Base-by-base conservation (phyloP, 345 rosid species). In the Euphorbia tirucalli region DNA sequence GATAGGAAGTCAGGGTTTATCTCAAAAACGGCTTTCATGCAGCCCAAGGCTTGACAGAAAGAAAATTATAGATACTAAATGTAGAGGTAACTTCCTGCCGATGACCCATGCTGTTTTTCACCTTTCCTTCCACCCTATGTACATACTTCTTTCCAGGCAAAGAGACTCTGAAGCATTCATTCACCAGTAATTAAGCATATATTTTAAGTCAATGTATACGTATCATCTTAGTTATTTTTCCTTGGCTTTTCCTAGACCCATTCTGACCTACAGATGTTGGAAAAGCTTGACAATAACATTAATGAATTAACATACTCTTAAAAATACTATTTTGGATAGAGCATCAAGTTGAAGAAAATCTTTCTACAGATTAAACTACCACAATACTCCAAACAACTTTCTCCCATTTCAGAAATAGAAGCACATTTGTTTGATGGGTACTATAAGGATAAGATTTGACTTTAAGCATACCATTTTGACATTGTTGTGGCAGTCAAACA, bases 401-500 rank as follows among this genome's bases (percentile, higher is more conserved):
- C 39, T 70, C 56, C 61, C 37, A 64, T 39, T 55, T 16, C 0
- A 50, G 19, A 46, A 49, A 64, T 41, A 48, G 63, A 60, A 65
- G 49, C 18, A 72, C n/a, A 27, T 32, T 37, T 18, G 22, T 41
- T 28, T 11, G 4, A 37, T 31, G 21, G n/a, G 4, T 14, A 41
- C 35, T 31, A 35, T 68, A 71, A 37, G 48, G 22, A 66, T 44
- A 49, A 50, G 25, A 35, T 64, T 41, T 46, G 65, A 75, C 60
- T 46, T 31, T 65, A 48, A 22, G 24, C 32, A 50, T 92, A 94
- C 98, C 98, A 92, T 95, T 80, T 92, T 92, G 77, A 95, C 94
- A 79, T 95, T 95, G 84, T 95, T 95, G 78, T 92, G 87, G 87
- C 98, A 95, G 77, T 92, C 88, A 66, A 95, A 77, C 84, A 95